Evolutionary conservation across 2,329 filamentous ascomycete species (phyloP).

Genomic region (Fusarium albosuccineum): DNA sequence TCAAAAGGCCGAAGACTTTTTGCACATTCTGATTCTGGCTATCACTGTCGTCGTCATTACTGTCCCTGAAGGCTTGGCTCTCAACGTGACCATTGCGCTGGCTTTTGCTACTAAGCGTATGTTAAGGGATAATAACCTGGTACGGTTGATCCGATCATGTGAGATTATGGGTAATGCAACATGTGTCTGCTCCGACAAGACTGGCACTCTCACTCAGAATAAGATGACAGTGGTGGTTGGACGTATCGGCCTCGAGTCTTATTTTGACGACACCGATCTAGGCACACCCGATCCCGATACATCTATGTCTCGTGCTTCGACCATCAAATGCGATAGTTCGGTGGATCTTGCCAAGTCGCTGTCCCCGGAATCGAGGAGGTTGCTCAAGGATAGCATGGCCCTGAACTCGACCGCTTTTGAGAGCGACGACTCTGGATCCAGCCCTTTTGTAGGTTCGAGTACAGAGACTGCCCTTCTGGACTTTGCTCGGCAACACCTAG

Average conservation of each 20-base stretch:
- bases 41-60: slow-evolving; percentile 72
- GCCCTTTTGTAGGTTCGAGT: slow-evolving; percentile 65
- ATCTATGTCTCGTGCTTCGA: slow-evolving; percentile 39
- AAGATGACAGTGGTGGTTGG: slow-evolving; percentile 73
- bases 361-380: slow-evolving; percentile 50
- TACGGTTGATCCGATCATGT: slow-evolving; percentile 69
- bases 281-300: slow-evolving; percentile 33
- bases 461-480: slow-evolving; percentile 67
- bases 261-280: slow-evolving; percentile 54
- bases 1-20: slow-evolving; percentile 68
- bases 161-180: slow-evolving; percentile 76
- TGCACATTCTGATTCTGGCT: slow-evolving; percentile 69
- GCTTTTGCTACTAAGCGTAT: slow-evolving; percentile 74
- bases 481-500: slow-evolving; percentile 64
- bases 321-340: slow-evolving; percentile 46
- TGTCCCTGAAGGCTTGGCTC: slow-evolving; percentile 70
- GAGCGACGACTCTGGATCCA: slow-evolving; percentile 52
- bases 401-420: slow-evolving; percentile 69
- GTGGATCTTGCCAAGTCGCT: slow-evolving; percentile 48
- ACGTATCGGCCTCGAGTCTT: slow-evolving; percentile 60
- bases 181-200: slow-evolving; percentile 75
- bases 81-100: slow-evolving; percentile 72
- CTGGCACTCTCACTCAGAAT: slow-evolving; percentile 74
- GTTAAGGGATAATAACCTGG: slow-evolving; percentile 73
- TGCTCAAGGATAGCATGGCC: slow-evolving; percentile 57